Percentiles rank a stretch among this genome's conserved stretches.
Conservation (phyloP, 2,329 filamentous ascomycete genomes). For the Aspergillus sp. region DNA sequence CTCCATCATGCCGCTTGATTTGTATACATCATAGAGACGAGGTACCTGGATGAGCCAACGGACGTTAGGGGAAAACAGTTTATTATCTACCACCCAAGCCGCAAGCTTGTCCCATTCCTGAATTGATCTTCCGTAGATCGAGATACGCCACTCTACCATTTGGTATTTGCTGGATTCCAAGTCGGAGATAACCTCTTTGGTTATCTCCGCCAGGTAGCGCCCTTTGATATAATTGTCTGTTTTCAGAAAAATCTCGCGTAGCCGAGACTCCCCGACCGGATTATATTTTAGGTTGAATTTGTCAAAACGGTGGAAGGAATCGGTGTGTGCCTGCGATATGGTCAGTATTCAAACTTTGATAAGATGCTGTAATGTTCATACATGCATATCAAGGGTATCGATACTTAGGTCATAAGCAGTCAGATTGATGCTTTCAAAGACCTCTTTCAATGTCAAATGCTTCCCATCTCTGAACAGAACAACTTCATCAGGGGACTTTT, state of each 20-base stretch:
- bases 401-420: slow-evolving; percentile 98
- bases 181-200: slow-evolving; percentile 95
- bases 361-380: slow-evolving; percentile 41
- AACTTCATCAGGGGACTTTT: slow-evolving; percentile 91
- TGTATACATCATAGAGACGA: slow-evolving; percentile 92
- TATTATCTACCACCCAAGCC: slow-evolving; percentile 96
- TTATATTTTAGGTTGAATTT: slow-evolving; percentile 99
- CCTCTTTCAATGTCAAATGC: slow-evolving; percentile 82
- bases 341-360: slow-evolving; percentile 5
- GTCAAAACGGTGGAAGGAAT: slow-evolving; percentile 97
- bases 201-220: slow-evolving; percentile 93
- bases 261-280: slow-evolving; percentile 87
- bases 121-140: slow-evolving; percentile 85
- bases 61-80: slow-evolving; percentile 95
- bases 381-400: slow-evolving; percentile 98
- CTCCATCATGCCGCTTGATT: slow-evolving; percentile 78
- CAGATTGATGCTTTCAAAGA: slow-evolving; percentile 95
- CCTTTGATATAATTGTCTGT: slow-evolving; percentile 98
- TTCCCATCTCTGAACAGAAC: slow-evolving; percentile 91
- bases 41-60: slow-evolving; percentile 96
- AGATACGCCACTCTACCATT: slow-evolving; percentile 99
- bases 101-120: slow-evolving; percentile 98
- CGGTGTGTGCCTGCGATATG: slow-evolving; percentile 70
- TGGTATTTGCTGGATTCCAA: slow-evolving; percentile 98
- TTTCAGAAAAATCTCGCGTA: slow-evolving; percentile 97